Conservation (phyloP, 1,284 basidiomycete species). For the Dichomitus squalens region DNA sequence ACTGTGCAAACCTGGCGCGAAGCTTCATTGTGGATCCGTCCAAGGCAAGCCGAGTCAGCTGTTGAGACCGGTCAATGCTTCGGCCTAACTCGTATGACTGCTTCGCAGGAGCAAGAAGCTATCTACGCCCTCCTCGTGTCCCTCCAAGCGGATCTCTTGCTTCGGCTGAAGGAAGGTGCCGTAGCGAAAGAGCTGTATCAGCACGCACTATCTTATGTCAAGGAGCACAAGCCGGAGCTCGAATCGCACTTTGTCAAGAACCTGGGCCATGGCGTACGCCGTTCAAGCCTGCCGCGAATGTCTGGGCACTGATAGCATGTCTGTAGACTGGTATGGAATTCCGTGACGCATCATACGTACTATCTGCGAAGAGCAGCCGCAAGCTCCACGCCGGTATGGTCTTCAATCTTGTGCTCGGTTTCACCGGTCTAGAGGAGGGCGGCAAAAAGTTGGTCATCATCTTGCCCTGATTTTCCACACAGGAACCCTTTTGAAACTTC, state of each 20-base stretch:
- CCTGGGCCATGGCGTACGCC: slow-evolving; percentile 83
- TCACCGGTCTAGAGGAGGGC: slow-evolving; percentile 80
- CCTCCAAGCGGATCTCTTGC: slow-evolving; percentile 78
- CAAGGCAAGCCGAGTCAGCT: slow-evolving; percentile 53
- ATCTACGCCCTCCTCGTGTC: slow-evolving; percentile 82
- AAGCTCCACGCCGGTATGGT: slow-evolving; percentile 82
- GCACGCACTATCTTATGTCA: slow-evolving; percentile 73
- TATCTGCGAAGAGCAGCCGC: slow-evolving; percentile 81
- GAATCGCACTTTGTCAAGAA: slow-evolving; percentile 89
- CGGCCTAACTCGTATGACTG: slow-evolving; percentile 2
- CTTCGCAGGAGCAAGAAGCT: slow-evolving; percentile 80
- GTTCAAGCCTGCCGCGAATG: too few relatives aligned
- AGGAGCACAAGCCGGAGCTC: slow-evolving; percentile 79
- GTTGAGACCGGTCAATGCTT: neutral
- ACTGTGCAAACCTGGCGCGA: slow-evolving; percentile 90
- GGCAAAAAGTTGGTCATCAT: slow-evolving; percentile 66
- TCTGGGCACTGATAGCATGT: slow-evolving; percentile 1
- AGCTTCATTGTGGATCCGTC: slow-evolving; percentile 96
- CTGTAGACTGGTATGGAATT: slow-evolving; percentile 91
- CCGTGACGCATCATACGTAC: slow-evolving; percentile 84
- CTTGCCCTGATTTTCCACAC: neutral
- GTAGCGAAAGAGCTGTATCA: slow-evolving; percentile 81
- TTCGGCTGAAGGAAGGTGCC: slow-evolving; percentile 82
- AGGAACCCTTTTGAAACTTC: neutral
- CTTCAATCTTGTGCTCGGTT: slow-evolving; percentile 84